These are phyloP conservation scores for Mucor racemosus DNA, from an alignment of 371 early-diverging fungal species.

Conservation along the genomic window DNA sequence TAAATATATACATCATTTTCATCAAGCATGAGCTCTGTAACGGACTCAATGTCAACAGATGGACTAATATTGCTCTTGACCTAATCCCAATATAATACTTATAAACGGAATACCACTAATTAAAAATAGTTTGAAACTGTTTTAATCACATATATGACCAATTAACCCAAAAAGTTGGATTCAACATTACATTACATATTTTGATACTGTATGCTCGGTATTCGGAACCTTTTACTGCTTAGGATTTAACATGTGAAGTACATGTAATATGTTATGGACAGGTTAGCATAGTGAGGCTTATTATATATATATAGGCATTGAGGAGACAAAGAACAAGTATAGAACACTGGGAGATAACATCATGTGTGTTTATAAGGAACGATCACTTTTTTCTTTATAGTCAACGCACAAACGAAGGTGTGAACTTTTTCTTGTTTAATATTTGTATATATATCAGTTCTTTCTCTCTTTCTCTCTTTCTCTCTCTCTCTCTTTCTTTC, in stretches of 20 bases:
- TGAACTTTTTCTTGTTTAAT: background rate
- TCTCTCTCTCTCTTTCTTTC: background rate
- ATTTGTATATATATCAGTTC: conserved; percentile 6
- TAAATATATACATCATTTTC: background rate
- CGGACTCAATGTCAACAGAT: too few species aligned
- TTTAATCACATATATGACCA: background rate
- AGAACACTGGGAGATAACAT: background rate
- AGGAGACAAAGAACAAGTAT: background rate
- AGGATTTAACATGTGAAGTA: conserved; percentile 5
- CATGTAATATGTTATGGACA: conserved; percentile 1
- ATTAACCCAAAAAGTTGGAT: conserved; percentile 1
- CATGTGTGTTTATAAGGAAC: background rate
- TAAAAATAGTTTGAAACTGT: background rate
- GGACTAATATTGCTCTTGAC: too few species aligned
- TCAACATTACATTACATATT: background rate
- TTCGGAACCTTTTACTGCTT: conserved; percentile 3
- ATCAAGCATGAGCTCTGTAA: too few species aligned
- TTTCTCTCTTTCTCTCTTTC: conserved; percentile 14
- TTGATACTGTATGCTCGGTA: background rate
- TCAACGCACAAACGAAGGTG: conserved; percentile 13
- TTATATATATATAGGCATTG: background rate
- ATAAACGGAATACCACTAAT: background rate
- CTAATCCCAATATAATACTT: too few species aligned
- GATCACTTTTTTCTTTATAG: background rate
- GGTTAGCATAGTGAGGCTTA: conserved; percentile 4